Evolutionary conservation across 1,284 basidiomycete genomes (phyloP).

Genomic region (Stereum hirsutum): DNA sequence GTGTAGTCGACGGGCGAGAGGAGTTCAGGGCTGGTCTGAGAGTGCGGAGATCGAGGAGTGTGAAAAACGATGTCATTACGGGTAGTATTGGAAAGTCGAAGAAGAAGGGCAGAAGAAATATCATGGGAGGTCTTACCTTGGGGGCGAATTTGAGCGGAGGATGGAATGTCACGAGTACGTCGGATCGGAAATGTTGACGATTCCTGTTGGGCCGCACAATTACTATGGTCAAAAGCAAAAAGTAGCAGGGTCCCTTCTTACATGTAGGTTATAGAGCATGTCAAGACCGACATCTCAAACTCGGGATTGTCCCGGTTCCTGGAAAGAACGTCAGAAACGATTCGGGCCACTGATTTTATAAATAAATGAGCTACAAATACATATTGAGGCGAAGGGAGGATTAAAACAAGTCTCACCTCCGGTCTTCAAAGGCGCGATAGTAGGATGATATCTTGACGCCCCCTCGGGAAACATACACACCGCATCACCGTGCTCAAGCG

Average conservation of each 20-base stretch:
- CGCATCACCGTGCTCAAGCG: constrained; percentile 69
- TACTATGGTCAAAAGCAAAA: constrained; percentile 26
- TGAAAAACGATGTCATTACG: neutral
- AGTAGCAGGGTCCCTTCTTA: constrained; percentile 21
- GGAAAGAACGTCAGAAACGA: constrained; percentile 72
- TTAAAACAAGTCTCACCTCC: constrained; percentile 43
- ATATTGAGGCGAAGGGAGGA: neutral
- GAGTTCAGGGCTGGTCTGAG: constrained; percentile 60
- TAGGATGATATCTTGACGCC: constrained; percentile 74
- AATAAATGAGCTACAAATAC: constrained; percentile 1
- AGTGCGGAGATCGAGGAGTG: too few species aligned
- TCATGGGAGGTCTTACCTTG: too few species aligned
- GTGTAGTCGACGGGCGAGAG: constrained; percentile 56
- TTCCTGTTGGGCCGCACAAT: constrained; percentile 23
- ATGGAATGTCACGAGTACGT: constrained; percentile 80
- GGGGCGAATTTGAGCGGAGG: constrained; percentile 60
- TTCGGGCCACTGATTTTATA: constrained; percentile 51
- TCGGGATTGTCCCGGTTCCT: constrained; percentile 55
- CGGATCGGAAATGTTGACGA: constrained; percentile 75
- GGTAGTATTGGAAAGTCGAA: neutral
- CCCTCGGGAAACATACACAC: constrained; percentile 81
- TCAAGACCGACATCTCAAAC: constrained; percentile 66
- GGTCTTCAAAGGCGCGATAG: constrained; percentile 76
- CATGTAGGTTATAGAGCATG: constrained; percentile 82
- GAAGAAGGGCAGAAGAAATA: too few species aligned